Percentiles rank a stretch among this genome's conserved stretches.
Conservation (phyloP, 2,329 filamentous ascomycete species). For the Zopfia rhizophila region DNA sequence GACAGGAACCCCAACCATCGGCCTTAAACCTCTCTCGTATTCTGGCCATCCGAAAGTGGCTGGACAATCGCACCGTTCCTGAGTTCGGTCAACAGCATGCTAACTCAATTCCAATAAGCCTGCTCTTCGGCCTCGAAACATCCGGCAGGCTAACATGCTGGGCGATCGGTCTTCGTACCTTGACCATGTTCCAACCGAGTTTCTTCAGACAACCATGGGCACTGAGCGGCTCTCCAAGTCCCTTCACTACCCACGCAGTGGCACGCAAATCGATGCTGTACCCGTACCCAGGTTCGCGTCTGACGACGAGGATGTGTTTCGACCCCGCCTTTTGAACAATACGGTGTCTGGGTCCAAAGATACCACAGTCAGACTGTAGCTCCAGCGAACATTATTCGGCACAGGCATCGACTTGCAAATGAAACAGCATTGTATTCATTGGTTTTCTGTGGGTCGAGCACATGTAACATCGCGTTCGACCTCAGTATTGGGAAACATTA, state of each 20-base stretch:
- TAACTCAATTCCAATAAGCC: slow-evolving; percentile 25
- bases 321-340: slow-evolving; percentile 9
- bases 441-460: slow-evolving; percentile 4
- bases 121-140: slow-evolving; percentile 28
- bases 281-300: slow-evolving; percentile 7
- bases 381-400: slow-evolving; percentile 7
- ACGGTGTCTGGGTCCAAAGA: slow-evolving; percentile 25
- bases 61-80: slow-evolving; percentile 23
- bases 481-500: slow-evolving; percentile 14
- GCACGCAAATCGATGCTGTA: slow-evolving; percentile 17
- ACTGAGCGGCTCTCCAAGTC: slow-evolving; percentile 38
- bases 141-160: slow-evolving; percentile 27
- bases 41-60: slow-evolving; percentile 30
- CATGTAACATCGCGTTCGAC: slow-evolving; percentile 20
- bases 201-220: slow-evolving; percentile 26
- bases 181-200: slow-evolving; percentile 36
- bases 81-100: slow-evolving; percentile 29
- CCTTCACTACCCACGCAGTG: slow-evolving; percentile 29
- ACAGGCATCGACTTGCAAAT: slow-evolving; percentile 10
- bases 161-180: slow-evolving; percentile 29
- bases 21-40: slow-evolving; percentile 29
- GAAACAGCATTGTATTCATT: slow-evolving; percentile 11
- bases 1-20: slow-evolving; percentile 10
- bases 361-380: slow-evolving; percentile 17
- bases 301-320: slow-evolving; percentile 2